Evolutionary conservation across 2,329 filamentous ascomycete species (phyloP), one percentile per base, ranked within the genome.

Genomic region (Elsinoe necatrix): DNA sequence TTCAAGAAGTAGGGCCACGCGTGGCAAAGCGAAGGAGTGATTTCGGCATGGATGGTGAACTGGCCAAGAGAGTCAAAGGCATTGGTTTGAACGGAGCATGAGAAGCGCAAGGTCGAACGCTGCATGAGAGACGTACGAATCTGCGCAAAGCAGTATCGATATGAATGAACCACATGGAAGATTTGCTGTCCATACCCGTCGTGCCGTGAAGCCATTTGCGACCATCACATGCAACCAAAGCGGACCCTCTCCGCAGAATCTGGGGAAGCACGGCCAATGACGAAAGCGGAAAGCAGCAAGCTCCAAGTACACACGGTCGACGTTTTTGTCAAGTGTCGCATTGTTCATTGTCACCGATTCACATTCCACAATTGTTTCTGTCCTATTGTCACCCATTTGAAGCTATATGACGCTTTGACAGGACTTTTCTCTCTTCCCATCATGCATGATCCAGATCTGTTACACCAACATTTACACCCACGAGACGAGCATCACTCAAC

Each of bases 1-100:
- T 97, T 75, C 84, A 93, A 84, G 87, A 90, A 83, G 90, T 89
- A 81, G 89, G 91, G 95, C 91, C 95, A 87, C 86, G 86, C 83
- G 83, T 86, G 82, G 85, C 84, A 73, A 71, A 71, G 62, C 62
- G 68, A 25, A 20, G 31, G 34, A 50, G 37, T 41, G 52, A 35
- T 14, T 41, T 37, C 45, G 62, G 65, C n/a, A 61, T 60, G 20
- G 61, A 62, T 21, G 61, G 52, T 9, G 62, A 58, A 12, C 56
- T 70, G 59, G 60, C 62, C 14, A 70, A 70, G 61, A 62, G 64
- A 51, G 63, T 69, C 16, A 57, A 54, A 45, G 56, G 58, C 16
- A 62, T 63, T 25, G 58, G 58, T 4, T 56, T 63, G 51, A 39
- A 35, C 6, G 48, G 48, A 7, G 20, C 16, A 20, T 97, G 27